Evolutionary conservation across 2,329 filamentous ascomycete species (phyloP), one percentile per base, ranked within the genome.

Genomic region (Fusarium nanum): DNA sequence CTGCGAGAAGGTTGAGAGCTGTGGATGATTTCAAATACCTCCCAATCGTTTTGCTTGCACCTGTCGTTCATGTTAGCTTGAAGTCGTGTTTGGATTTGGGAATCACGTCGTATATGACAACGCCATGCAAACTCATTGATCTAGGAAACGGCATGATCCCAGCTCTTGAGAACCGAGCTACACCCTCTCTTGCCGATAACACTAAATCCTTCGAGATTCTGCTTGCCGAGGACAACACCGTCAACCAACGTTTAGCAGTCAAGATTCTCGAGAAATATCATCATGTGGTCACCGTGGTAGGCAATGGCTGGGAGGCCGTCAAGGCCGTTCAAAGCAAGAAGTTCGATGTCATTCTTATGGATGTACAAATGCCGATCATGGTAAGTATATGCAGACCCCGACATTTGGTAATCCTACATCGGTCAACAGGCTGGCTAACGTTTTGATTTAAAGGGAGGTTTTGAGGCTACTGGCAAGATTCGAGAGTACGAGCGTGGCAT

Each of bases 301-400:
- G 94, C 75, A 99, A 99, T 78, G 96, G 96, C 66, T 87, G 94
- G 70, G 95, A 98, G 77, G 96, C 96, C 3, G 90, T 98, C 16
- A 92, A 98, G 77, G 91, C 92, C n/a, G 90, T 98, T 74, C 94
- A 97, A 85, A 89, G 91, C 78, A 95, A 92, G 82, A 92, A 93
- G 78, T 99, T 97, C 79, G 96, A 99, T 79, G 93, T 97, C 67
- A 96, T 99, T 70, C 87, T 99, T 50, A 99, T 99, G 96, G 96
- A 99, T 78, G 96, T 99, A 20, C 96, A 98, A 79, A 99, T 99
- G 96, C 96, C 96, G n/a, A 92, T 98, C 76, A 98, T 98, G 94
- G 91, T 92, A 82, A 83, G 89, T 70, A 54, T 34, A 9, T 41
- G 18, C 27, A 27, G 11, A 48, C 40, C 10, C 25, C 45, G 18